phyloP scores from a whole-genome alignment of 768 basidiomycete genomes.

The Sarcodon aspratus region DNA sequence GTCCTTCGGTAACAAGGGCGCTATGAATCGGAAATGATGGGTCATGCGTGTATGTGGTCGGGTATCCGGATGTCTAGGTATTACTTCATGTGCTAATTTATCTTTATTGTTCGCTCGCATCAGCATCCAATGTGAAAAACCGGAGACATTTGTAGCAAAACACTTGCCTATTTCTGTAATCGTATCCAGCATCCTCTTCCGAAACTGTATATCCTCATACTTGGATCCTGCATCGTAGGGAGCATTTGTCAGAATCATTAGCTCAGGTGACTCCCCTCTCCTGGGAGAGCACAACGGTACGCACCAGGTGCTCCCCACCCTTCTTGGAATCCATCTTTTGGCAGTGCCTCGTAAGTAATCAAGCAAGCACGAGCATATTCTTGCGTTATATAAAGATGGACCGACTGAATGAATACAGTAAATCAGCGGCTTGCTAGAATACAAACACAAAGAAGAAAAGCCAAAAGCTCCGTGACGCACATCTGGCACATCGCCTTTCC shows the following conservation, averaged over 20 bases:
- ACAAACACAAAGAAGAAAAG: too few species aligned
- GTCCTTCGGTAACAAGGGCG: conserved; percentile 45
- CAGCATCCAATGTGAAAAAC: background rate
- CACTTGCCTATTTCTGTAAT: conserved; percentile 56
- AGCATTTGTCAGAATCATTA: background rate
- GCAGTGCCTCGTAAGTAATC: conserved; percentile 59
- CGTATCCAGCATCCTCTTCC: conserved; percentile 59
- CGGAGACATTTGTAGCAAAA: background rate
- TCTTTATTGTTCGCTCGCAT: conserved; percentile 27
- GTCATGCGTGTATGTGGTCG: conserved; percentile 70
- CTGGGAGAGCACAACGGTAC: conserved; percentile 5
- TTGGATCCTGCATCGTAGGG: conserved; percentile 33
- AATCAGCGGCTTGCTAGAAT: background rate
- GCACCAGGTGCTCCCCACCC: conserved; percentile 70
- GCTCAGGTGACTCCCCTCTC: background rate
- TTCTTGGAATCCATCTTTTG: conserved; percentile 50
- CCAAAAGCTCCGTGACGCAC: conserved; percentile 21
- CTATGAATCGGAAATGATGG: conserved; percentile 70
- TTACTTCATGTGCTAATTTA: conserved; percentile 54
- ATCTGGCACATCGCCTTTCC: conserved; percentile 46
- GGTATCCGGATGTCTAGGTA: conserved; percentile 58
- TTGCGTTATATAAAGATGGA: conserved; percentile 56
- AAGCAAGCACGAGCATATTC: conserved; percentile 71
- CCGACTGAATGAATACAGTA: conserved; percentile 28
- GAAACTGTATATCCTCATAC: conserved; percentile 51